phyloP scores from a whole-genome alignment of 202 grass and related monocot genomes.

The Zizania palustris region DNA sequence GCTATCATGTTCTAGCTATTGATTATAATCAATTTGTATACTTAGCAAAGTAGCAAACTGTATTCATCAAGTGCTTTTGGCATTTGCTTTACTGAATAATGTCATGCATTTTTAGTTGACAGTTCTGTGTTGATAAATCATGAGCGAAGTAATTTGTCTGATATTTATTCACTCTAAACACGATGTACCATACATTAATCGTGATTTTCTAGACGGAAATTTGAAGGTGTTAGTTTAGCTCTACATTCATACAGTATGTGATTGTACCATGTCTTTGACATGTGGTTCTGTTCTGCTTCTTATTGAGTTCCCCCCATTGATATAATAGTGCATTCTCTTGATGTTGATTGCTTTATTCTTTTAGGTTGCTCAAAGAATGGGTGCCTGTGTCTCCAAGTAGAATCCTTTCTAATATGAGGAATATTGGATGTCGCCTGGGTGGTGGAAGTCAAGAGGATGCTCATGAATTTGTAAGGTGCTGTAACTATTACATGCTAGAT shows the following conservation, averaged over 20 bases:
- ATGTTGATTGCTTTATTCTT: conserved; percentile 32
- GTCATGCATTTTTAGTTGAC: no score
- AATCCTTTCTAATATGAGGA: conserved; percentile 96
- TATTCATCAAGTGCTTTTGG: not conserved
- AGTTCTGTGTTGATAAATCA: no score
- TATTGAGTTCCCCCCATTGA: not conserved
- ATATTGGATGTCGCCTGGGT: conserved; percentile 88
- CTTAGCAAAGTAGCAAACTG: not conserved
- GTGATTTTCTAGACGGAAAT: no score
- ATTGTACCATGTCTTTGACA: no score
- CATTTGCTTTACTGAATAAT: no score
- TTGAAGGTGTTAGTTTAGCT: no score
- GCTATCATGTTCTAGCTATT: not conserved
- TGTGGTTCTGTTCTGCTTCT: no score
- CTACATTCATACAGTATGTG: no score
- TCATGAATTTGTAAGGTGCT: conserved; percentile 95
- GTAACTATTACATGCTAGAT: conserved; percentile 34
- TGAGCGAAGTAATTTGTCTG: no score
- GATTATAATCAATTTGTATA: conserved; percentile 26
- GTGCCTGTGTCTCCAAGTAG: conserved; percentile 91
- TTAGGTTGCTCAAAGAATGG: conserved; percentile 87
- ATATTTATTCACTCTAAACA: no score
- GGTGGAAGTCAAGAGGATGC: conserved; percentile 98
- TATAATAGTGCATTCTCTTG: conserved; percentile 15
- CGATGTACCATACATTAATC: no score